A percentile compares a stretch with the other conserved stretches of the same genome.
phyloP scores from a whole-genome alignment of 2,329 filamentous ascomycete species.

The Cladosporium oxysporum region DNA sequence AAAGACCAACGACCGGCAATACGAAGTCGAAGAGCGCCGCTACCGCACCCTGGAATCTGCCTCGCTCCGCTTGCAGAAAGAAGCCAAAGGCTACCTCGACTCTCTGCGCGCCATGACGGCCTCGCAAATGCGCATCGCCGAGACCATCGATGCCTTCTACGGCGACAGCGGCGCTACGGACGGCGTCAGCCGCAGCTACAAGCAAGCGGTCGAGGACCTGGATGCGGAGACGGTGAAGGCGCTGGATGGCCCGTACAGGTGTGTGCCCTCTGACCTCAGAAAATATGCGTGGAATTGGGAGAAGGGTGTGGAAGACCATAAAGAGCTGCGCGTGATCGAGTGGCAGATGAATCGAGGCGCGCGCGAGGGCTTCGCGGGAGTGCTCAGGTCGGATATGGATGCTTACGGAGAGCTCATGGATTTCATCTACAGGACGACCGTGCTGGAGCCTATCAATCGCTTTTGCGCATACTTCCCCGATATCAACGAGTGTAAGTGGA shows the following conservation, averaged over 20 bases:
- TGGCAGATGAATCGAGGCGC: constrained; percentile 31
- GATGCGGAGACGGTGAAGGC: constrained; percentile 99
- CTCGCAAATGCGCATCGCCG: constrained; percentile 98
- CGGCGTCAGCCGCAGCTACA: constrained; percentile 94
- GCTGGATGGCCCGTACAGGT: constrained; percentile 91
- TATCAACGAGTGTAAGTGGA: constrained; percentile 82
- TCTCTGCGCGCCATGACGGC: constrained; percentile 98
- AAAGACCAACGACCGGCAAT: constrained; percentile 97
- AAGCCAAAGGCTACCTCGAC: constrained; percentile 97
- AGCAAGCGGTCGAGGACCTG: constrained; percentile 95
- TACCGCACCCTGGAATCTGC: constrained; percentile 98
- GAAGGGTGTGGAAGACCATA: constrained; percentile 22
- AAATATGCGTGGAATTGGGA: constrained; percentile 26
- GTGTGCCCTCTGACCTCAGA: constrained; percentile 33
- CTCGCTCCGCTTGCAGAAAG: constrained; percentile 88
- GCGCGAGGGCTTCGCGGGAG: constrained; percentile 25
- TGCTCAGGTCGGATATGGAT: constrained; percentile 17
- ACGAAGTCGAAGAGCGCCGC: constrained; percentile 89
- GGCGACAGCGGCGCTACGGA: constrained; percentile 93
- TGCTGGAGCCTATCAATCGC: constrained; percentile 89
- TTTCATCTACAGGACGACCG: constrained; percentile 66
- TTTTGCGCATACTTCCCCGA: constrained; percentile 99
- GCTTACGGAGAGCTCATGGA: constrained; percentile 34
- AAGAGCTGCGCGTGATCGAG: constrained; percentile 29
- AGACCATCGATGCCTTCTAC: constrained; percentile 99